These are phyloP conservation scores for Cephaloascus albidus DNA, from an alignment of 805 yeast species.

Conservation along the genomic window DNA sequence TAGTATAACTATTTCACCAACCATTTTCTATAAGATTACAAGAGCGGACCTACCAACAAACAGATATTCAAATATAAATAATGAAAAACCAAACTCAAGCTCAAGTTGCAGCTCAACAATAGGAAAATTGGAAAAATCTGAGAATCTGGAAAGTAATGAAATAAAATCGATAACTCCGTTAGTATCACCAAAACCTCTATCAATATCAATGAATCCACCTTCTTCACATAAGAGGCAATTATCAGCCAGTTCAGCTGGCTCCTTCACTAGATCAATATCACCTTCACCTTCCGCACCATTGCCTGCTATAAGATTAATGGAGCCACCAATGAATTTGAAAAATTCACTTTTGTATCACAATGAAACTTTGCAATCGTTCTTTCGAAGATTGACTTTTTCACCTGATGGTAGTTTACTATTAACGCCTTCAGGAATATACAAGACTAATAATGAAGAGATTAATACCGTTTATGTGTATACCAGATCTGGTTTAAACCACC, in stretches of 20 bases:
- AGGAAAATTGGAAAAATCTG: no score
- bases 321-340: slow-evolving; percentile 18
- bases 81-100: no score
- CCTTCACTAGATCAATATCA: slow-evolving; percentile 16
- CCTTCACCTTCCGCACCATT: slow-evolving; percentile 18
- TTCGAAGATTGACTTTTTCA: slow-evolving; percentile 76
- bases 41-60: slow-evolving; percentile 43
- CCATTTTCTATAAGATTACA: slow-evolving; percentile 37
- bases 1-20: slow-evolving; percentile 20
- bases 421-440: slow-evolving; percentile 67
- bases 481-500: slow-evolving; percentile 52
- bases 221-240: slow-evolving; percentile 27
- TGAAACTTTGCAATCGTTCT: slow-evolving; percentile 84
- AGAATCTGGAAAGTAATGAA: slow-evolving; percentile 8
- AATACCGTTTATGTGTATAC: slow-evolving; percentile 79
- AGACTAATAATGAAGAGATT: slow-evolving; percentile 23
- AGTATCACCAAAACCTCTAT: slow-evolving; percentile 19
- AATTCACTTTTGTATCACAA: slow-evolving; percentile 59
- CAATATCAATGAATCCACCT: slow-evolving; percentile 13
- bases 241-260: slow-evolving; percentile 26
- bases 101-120: no score
- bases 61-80: slow-evolving; percentile 1
- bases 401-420: slow-evolving; percentile 82
- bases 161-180: slow-evolving; percentile 7
- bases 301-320: slow-evolving; percentile 37